Evolutionary conservation across 1,139 yeast species (phyloP), one percentile per base, ranked within the genome.

Genomic region (Kodamaea arcana): DNA sequence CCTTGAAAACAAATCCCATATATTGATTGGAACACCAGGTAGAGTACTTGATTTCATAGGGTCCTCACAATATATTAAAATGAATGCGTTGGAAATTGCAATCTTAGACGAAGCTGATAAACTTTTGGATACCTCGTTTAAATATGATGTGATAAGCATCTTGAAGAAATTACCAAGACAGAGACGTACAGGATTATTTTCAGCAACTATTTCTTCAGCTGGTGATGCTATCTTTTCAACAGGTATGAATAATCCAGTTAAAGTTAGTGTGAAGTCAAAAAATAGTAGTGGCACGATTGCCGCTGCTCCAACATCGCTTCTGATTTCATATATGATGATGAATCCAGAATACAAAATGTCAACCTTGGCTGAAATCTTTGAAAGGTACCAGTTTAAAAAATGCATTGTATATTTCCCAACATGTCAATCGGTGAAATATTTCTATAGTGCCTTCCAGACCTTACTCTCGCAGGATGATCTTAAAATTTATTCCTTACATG

Each of bases 91-190:
- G 34, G 95, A 87, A 48, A 75, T 84, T 29, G 73, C 83, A 14
- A 80, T 94, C 7, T 60, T 92, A 34, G 98, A 92, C 58, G 98
- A 92, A 59, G 98, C 97, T 2, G 98, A 92, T 53, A 77, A 87
- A 45, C 67, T 92, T 31, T 65, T 92, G 27, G 97, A 90, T 56
- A 58, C 80, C 27, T 85, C 92, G 24, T 90, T 90, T 54, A 78
- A 76, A 26, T 68, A 67, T 34, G 88, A 86, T 37, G 80, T 85
- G 13, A 76, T 80, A 25, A 64, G 72, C 25, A 84, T 88, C 21
- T 66, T 88, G 30, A 71, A 75, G 33, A 60, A 71, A 31, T 63
- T 90, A 26, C 96, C 98, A 0, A 83, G 85, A 48, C 98, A 92
- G 60, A 77, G 95, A 51, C 73, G 98, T 51, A 88, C 95, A 0